phyloP scores from a whole-genome alignment of 2,329 filamentous ascomycete genomes.

The Pseudonectria foliicola region DNA sequence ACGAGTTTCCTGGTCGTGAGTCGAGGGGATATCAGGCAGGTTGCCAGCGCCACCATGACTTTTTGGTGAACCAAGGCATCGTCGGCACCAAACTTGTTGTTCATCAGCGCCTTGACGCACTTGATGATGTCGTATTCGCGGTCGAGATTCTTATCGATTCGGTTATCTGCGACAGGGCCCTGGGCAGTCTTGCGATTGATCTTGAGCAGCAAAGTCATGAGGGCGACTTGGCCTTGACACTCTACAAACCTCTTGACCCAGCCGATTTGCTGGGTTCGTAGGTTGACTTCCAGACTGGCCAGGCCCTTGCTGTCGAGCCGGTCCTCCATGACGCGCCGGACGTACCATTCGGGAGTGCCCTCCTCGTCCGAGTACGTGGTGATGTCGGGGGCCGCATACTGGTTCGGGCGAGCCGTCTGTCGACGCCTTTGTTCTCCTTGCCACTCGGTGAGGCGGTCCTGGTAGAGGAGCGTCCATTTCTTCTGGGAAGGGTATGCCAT shows the following conservation, averaged over 20 bases:
- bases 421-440: slow-evolving; percentile 90
- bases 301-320: slow-evolving; percentile 86
- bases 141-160: slow-evolving; percentile 71
- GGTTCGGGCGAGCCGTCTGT: slow-evolving; percentile 63
- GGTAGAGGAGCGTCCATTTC: slow-evolving; percentile 96
- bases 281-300: slow-evolving; percentile 85
- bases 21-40: slow-evolving; percentile 79
- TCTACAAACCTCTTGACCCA: slow-evolving; percentile 98
- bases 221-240: slow-evolving; percentile 90
- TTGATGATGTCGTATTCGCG: slow-evolving; percentile 97
- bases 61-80: slow-evolving; percentile 87
- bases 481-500: slow-evolving; percentile 87
- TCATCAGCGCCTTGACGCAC: slow-evolving; percentile 94
- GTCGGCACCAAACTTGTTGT: slow-evolving; percentile 98
- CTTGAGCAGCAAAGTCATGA: slow-evolving; percentile 88
- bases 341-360: slow-evolving; percentile 96
- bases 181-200: slow-evolving; percentile 81
- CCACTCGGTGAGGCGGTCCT: slow-evolving; percentile 87
- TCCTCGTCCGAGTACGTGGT: slow-evolving; percentile 83
- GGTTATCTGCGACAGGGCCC: slow-evolving; percentile 58
- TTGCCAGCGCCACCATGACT: slow-evolving; percentile 80
- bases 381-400: slow-evolving; percentile 62
- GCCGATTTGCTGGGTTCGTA: slow-evolving; percentile 92
- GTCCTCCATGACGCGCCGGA: slow-evolving; percentile 94
- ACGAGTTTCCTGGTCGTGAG: slow-evolving; percentile 90